Conservation (phyloP, 108 stramenopile species). For the Licmophora abbreviata region DNA sequence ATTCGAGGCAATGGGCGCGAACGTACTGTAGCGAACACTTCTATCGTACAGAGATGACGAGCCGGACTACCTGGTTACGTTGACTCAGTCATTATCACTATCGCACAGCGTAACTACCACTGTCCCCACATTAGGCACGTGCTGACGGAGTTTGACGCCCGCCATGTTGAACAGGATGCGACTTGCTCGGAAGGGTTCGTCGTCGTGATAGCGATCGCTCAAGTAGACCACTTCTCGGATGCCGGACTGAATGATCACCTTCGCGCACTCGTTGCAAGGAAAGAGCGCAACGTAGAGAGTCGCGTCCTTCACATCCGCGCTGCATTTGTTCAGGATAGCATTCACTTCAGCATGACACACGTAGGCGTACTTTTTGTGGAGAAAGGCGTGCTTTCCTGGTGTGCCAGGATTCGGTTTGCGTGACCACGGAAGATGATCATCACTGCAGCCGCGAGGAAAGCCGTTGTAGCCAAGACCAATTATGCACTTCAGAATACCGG, state of each 20-base stretch:
- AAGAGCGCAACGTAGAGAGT: constrained; percentile 95
- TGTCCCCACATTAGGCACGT: constrained; percentile 14
- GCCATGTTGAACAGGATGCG: constrained; percentile 88
- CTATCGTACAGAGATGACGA: no score
- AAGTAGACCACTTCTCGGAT: constrained; percentile 93
- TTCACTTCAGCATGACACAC: constrained; percentile 98
- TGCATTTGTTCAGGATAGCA: constrained; percentile 95
- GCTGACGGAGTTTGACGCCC: constrained; percentile 57
- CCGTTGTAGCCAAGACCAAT: constrained; percentile 98
- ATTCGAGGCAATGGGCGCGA: no score
- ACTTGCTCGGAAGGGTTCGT: constrained; percentile 78
- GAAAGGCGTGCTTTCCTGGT: constrained; percentile 2
- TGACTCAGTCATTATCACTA: no score
- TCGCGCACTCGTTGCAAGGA: constrained; percentile 96
- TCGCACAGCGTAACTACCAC: background rate
- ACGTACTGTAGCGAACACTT: no score
- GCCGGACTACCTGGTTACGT: no score
- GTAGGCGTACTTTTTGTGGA: constrained; percentile 95
- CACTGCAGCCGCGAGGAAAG: constrained; percentile 90
- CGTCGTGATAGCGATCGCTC: constrained; percentile 87
- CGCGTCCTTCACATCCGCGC: constrained; percentile 68
- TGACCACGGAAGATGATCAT: constrained; percentile 92
- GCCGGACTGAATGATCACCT: constrained; percentile 96
- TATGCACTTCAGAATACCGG: constrained; percentile 56
- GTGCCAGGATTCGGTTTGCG: constrained; percentile 15